Percentiles rank a stretch among this genome's conserved stretches.
Evolutionary conservation across 768 basidiomycete species (phyloP).

Genomic region (Leucogyrophana mollusca): DNA sequence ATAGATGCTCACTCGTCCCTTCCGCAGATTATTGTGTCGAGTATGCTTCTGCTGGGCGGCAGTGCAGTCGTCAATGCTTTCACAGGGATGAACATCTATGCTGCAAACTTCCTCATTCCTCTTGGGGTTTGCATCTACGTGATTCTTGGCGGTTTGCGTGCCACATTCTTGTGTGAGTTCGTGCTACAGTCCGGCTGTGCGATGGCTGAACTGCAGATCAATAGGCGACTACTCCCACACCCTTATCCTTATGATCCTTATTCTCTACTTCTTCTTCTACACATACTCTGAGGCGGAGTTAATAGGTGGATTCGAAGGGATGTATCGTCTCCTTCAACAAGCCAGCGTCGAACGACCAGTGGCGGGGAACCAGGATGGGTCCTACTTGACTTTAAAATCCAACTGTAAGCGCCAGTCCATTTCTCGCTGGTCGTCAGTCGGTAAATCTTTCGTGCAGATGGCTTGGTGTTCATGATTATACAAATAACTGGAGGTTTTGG

Average conservation of each 20-base stretch:
- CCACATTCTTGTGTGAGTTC: slow-evolving; percentile 30
- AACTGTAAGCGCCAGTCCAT: slow-evolving; percentile 13
- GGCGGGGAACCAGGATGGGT: slow-evolving; percentile 33
- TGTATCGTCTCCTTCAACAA: slow-evolving; percentile 32
- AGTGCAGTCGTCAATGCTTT: slow-evolving; percentile 37
- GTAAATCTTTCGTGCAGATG: slow-evolving; percentile 8
- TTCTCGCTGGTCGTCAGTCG: background rate
- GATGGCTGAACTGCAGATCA: background rate
- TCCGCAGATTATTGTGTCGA: slow-evolving; percentile 27
- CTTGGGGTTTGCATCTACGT: slow-evolving; percentile 39
- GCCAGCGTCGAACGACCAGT: slow-evolving; percentile 29
- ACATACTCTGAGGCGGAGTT: slow-evolving; percentile 27
- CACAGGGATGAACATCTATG: slow-evolving; percentile 39
- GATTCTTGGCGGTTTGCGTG: slow-evolving; percentile 31
- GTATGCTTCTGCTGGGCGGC: slow-evolving; percentile 37
- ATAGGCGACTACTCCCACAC: slow-evolving; percentile 33
- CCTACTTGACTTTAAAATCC: slow-evolving; percentile 37
- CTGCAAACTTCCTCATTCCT: slow-evolving; percentile 40
- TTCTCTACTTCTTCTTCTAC: slow-evolving; percentile 33
- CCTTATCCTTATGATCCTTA: slow-evolving; percentile 33
- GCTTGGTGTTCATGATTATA: slow-evolving; percentile 15
- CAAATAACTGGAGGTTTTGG: slow-evolving; percentile 18
- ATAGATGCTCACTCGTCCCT: too few species aligned
- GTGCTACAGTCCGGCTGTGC: background rate
- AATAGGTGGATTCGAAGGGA: slow-evolving; percentile 36